Base-by-base conservation (phyloP, 805 yeast species). In the Torulaspora delbrueckii region DNA sequence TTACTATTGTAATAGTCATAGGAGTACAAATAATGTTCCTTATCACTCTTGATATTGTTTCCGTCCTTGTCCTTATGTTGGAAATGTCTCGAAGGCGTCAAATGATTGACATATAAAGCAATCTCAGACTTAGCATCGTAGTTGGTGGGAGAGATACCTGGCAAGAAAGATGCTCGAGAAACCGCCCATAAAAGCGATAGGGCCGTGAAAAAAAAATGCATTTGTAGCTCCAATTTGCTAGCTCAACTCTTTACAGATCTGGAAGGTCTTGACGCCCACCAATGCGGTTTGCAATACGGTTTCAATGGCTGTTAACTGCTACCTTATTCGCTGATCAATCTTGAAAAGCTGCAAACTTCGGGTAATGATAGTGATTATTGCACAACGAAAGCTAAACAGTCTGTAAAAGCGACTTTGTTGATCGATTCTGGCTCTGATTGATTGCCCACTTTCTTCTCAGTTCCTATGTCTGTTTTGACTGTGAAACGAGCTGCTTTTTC, bases 61-160 rank as follows among this genome's bases (percentile, higher is more conserved):
- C 63, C 65, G 14, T 65, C 48, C 22, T 53, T 61, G 69, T 60
- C 75, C 70, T 54, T 58, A 59, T 46, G 75, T 57, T 70, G 73
- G 47, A 58, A 63, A 51, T 62, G 65, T 52, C 77, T 70, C 4
- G 88, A 78, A 12, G 97, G 96, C 0, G 96, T 87, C 56, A 93
- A 78, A 59, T 89, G 95, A 63, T 93, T 93, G 26, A 93, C 99
- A 40, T 84, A 70, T 44, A 93, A 70, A 12, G 91, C 87, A 40
- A 93, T 81, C 2, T 60, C 55, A 43, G 90, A 95, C 41, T 82
- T 88, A 48, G 77, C 73, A 37, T 75, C 71, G 62, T 91, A 93
- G 41, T 91, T 84, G 1, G 95, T 86, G 14, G 99, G 98, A 0
- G 98, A 96, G 19, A 89, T 93, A 7, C 98, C 98, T 0, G 98